A percentile compares a stretch with the other conserved stretches of the same genome.
Evolutionary conservation across 306 rosid species (phyloP).

Genomic region (Acacia crassicarpa): DNA sequence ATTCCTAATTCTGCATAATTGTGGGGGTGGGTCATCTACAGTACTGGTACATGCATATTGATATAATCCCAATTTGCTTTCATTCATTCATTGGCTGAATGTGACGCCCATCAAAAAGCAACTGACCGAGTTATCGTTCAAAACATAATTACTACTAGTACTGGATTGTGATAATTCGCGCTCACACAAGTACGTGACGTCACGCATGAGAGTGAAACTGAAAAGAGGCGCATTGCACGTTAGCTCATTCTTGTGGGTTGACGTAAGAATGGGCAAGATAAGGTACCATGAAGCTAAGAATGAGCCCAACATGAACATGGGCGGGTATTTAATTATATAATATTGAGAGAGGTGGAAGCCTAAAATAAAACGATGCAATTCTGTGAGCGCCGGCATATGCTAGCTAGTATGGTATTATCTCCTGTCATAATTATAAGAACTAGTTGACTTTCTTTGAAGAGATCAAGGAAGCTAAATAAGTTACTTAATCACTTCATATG

Average conservation of each 20-base stretch:
- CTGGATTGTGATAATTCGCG: not conserved
- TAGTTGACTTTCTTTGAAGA: too few species aligned
- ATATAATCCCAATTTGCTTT: not conserved
- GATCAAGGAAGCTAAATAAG: too few species aligned
- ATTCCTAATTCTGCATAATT: not conserved
- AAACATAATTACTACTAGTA: not conserved
- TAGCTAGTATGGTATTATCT: too few species aligned
- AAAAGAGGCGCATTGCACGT: not conserved
- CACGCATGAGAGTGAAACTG: constrained; percentile 6
- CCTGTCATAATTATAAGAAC: too few species aligned
- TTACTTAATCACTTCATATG: too few species aligned
- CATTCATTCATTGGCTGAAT: not conserved
- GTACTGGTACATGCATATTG: too few species aligned
- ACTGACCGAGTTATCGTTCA: not conserved
- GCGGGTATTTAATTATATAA: too few species aligned
- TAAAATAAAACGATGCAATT: not conserved
- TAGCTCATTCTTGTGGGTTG: not conserved
- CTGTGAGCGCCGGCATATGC: not conserved
- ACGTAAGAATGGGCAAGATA: not conserved
- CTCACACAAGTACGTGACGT: not conserved
- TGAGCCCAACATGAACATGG: not conserved
- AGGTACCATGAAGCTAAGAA: not conserved
- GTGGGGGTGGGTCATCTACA: not conserved
- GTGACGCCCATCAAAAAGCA: not conserved
- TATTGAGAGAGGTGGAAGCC: not conserved